Evolutionary conservation across 805 yeast genomes (phyloP).

Genomic region (Cyberlindnera xylosilytica): DNA sequence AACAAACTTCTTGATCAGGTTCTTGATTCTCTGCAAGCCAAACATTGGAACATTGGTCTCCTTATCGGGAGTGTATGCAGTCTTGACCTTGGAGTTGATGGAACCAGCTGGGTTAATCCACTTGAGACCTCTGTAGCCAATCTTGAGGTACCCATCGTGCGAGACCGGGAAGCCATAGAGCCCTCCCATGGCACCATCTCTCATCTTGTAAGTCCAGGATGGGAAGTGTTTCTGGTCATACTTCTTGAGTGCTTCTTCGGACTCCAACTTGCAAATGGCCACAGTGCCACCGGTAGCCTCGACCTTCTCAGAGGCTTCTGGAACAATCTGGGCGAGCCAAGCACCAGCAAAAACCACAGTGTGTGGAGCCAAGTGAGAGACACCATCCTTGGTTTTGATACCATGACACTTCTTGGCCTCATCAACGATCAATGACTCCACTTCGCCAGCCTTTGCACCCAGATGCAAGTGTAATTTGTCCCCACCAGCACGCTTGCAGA

Average conservation of each 20-base stretch:
- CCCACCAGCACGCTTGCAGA: conserved; percentile 22
- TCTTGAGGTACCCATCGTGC: conserved; percentile 27
- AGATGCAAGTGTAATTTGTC: conserved; percentile 23
- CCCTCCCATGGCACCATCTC: conserved; percentile 31
- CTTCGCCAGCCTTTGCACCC: conserved; percentile 16
- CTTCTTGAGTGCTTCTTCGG: conserved; percentile 19
- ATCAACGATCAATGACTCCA: conserved; percentile 1
- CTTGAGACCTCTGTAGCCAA: conserved; percentile 32
- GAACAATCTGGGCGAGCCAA: conserved; percentile 24
- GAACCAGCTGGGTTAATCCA: conserved; percentile 27
- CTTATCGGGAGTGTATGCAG: conserved; percentile 25
- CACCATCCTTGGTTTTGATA: conserved; percentile 19
- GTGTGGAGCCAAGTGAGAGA: conserved; percentile 2
- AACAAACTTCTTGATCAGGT: conserved; percentile 24
- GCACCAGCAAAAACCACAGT: conserved; percentile 17
- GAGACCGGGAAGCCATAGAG: conserved; percentile 31
- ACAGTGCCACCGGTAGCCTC: conserved; percentile 34
- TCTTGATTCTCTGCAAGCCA: conserved; percentile 27
- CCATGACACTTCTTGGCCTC: conserved; percentile 23
- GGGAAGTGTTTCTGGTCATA: conserved; percentile 25
- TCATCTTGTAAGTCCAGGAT: conserved; percentile 30
- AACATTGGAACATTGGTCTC: conserved; percentile 30
- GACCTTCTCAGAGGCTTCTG: conserved; percentile 27
- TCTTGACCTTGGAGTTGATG: conserved; percentile 26
- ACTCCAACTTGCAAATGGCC: conserved; percentile 24